Percentiles rank a stretch among this genome's conserved stretches.
Evolutionary conservation across 1,139 yeast species (phyloP).

Genomic region (Suhomyces wounanorum): DNA sequence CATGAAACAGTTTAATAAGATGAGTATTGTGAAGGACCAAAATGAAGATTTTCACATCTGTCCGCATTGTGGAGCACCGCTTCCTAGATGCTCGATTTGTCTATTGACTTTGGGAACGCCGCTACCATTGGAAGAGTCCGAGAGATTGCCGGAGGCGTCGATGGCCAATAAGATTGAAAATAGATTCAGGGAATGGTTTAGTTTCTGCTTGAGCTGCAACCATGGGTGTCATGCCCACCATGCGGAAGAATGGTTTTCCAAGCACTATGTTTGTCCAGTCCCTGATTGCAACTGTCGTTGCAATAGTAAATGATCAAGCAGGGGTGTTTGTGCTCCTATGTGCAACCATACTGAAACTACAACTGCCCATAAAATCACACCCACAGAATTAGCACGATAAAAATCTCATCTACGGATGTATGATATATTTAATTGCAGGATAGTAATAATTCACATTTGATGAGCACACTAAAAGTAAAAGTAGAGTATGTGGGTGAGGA

Average conservation of each 20-base stretch:
- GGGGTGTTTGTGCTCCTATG: too few species aligned
- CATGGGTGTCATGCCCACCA: constrained; percentile 96
- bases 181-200: constrained; percentile 71
- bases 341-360: neutral
- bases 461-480: too few species aligned
- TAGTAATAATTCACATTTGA: too few species aligned
- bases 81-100: constrained; percentile 91
- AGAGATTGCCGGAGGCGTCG: constrained; percentile 18
- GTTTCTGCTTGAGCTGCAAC: constrained; percentile 86
- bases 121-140: constrained; percentile 42
- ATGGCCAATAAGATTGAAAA: constrained; percentile 30
- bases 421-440: too few species aligned
- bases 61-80: constrained; percentile 85
- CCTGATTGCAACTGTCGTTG: constrained; percentile 90
- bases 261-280: constrained; percentile 87
- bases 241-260: constrained; percentile 93
- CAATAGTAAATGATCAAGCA: constrained; percentile 43
- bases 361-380: too few species aligned
- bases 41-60: constrained; percentile 49
- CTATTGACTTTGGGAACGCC: constrained; percentile 79
- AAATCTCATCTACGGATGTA: too few species aligned
- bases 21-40: constrained; percentile 24
- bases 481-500: too few species aligned
- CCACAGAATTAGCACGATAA: too few species aligned
- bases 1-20: constrained; percentile 43